These are phyloP conservation scores for Metschnikowia bowlesiae DNA, from an alignment of 805 yeast genomes.

Conservation along the genomic window DNA sequence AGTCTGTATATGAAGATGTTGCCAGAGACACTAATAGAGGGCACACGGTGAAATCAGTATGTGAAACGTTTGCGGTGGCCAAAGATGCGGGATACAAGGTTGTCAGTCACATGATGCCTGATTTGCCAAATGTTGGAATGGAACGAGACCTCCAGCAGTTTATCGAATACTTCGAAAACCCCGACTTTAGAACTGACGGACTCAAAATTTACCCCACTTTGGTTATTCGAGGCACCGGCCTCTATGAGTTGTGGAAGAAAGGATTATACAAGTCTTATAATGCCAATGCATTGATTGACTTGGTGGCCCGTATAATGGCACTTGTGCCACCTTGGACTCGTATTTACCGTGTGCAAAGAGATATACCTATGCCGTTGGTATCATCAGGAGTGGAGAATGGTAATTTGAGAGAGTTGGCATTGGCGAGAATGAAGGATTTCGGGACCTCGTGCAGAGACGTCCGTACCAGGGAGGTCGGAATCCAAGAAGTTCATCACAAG, in stretches of 20 bases:
- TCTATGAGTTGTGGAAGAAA: conserved; percentile 95
- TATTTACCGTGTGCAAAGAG: conserved; percentile 96
- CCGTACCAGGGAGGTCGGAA: conserved; percentile 96
- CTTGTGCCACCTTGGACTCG: conserved; percentile 99
- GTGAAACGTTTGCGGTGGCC: conserved; percentile 93
- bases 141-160: conserved; percentile 96
- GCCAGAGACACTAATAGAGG: conserved; percentile 98
- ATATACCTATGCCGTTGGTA: conserved; percentile 98
- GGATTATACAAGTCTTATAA: conserved; percentile 92
- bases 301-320: conserved; percentile 93
- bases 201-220: conserved; percentile 91
- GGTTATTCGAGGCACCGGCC: conserved; percentile 95
- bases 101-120: conserved; percentile 99
- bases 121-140: conserved; percentile 97
- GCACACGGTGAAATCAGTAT: conserved; percentile 92
- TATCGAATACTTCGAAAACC: conserved; percentile 93
- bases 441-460: conserved; percentile 96
- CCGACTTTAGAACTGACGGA: conserved; percentile 96
- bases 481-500: conserved; percentile 96
- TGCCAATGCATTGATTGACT: conserved; percentile 88
- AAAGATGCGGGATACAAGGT: conserved; percentile 98
- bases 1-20: conserved; percentile 94
- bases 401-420: conserved; percentile 87
- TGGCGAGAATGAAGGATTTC: conserved; percentile 97
- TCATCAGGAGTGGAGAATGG: conserved; percentile 98